Percentiles rank a stretch among this genome's conserved stretches.
Evolutionary conservation across 352 stramenopile genomes (phyloP).

Genomic region (Thraustochytrium sp.): DNA sequence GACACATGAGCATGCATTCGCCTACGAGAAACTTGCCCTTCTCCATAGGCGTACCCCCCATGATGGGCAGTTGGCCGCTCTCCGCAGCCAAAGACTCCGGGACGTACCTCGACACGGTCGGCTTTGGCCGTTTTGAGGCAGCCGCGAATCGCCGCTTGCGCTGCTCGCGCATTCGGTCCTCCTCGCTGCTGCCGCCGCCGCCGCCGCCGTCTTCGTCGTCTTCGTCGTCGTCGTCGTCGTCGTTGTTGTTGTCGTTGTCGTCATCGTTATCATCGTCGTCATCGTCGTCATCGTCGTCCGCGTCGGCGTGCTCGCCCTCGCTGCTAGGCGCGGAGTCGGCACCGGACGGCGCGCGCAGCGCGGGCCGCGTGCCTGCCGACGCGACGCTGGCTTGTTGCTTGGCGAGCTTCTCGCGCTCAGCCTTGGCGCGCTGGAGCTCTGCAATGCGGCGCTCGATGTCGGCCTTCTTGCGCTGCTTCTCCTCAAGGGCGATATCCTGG

Average conservation of each 20-base stretch:
- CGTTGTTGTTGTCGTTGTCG: neutral
- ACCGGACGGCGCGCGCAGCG: neutral
- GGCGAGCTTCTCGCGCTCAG: neutral
- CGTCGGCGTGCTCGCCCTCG: neutral
- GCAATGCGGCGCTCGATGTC: neutral
- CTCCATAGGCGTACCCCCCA: neutral
- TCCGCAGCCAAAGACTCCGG: neutral
- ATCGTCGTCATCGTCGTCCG: neutral
- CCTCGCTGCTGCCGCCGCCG: neutral
- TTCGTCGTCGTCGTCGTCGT: slow-evolving; percentile 24
- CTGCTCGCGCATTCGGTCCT: neutral
- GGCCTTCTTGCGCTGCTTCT: neutral
- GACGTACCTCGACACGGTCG: neutral
- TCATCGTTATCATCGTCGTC: neutral
- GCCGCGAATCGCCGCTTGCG: neutral
- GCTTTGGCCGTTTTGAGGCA: neutral
- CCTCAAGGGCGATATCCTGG: neutral
- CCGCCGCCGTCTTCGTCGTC: neutral
- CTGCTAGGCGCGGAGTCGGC: neutral
- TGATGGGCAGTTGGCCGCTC: neutral
- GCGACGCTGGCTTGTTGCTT: neutral
- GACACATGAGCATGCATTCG: slow-evolving; percentile 16
- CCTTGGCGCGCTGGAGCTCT: neutral
- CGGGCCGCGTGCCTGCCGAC: neutral
- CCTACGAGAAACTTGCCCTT: slow-evolving; percentile 10